phyloP scores from a whole-genome alignment of 306 rosid genomes.

The Myrica gale region DNA sequence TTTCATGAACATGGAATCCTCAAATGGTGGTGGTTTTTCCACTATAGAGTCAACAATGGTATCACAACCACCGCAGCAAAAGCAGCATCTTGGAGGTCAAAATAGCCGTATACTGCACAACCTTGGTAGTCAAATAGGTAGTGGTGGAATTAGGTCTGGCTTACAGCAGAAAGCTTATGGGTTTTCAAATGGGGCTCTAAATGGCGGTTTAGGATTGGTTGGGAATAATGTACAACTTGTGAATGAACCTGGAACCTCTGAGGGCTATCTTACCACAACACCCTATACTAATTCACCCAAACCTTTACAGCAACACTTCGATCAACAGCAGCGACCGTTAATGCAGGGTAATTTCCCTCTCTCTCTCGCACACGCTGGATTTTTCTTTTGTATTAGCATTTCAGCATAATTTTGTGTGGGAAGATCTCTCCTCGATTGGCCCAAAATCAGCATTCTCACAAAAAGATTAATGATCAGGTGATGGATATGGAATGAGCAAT shows the following conservation, averaged over 20 bases:
- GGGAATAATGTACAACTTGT: slow-evolving; percentile 58
- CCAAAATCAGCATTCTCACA: slow-evolving; percentile 30
- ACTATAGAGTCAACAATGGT: slow-evolving; percentile 59
- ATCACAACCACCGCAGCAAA: slow-evolving; percentile 69
- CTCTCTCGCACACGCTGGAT: not conserved
- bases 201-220: slow-evolving; percentile 69
- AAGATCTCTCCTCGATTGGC: slow-evolving; percentile 3
- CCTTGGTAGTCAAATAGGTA: slow-evolving; percentile 65
- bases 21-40: slow-evolving; percentile 62
- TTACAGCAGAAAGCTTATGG: slow-evolving; percentile 76
- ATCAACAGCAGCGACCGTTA: slow-evolving; percentile 56
- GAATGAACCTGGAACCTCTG: slow-evolving; percentile 66
- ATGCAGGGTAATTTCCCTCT: slow-evolving; percentile 60
- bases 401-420: not conserved
- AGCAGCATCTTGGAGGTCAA: slow-evolving; percentile 70
- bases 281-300: slow-evolving; percentile 62
- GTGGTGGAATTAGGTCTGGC: slow-evolving; percentile 81
- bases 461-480: slow-evolving; percentile 57
- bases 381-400: too few species aligned
- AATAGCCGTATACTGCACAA: slow-evolving; percentile 69
- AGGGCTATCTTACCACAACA: slow-evolving; percentile 51
- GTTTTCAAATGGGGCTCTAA: slow-evolving; percentile 69
- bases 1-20: slow-evolving; percentile 59
- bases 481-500: slow-evolving; percentile 66
- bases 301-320: slow-evolving; percentile 64